Percentiles rank a stretch among this genome's conserved stretches.
Evolutionary conservation across 768 basidiomycete species (phyloP).

Genomic region (Suillus ampliporus): DNA sequence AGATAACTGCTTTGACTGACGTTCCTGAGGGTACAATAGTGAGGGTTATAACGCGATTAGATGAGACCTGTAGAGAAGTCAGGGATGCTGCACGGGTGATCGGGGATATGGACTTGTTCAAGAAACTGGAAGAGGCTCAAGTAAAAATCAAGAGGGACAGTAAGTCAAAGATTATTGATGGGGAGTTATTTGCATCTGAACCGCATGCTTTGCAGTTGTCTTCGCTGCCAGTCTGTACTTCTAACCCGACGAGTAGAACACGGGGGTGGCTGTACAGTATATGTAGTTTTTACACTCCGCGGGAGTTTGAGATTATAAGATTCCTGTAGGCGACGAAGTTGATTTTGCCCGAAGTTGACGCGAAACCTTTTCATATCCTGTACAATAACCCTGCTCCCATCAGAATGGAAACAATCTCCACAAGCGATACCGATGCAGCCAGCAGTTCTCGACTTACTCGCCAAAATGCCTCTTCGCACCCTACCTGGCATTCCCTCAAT

Average conservation of each 20-base stretch:
- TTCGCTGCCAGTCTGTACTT: conserved; percentile 91
- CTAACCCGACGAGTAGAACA: conserved; percentile 44
- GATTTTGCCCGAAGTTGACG: not conserved
- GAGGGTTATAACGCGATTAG: conserved; percentile 91
- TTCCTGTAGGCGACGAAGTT: not conserved
- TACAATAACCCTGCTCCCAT: not conserved
- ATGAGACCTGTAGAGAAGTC: conserved; percentile 97
- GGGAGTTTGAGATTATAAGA: not conserved
- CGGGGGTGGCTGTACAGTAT: not conserved
- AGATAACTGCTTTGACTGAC: conserved; percentile 92
- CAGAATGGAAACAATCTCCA: not conserved
- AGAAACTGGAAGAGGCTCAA: conserved; percentile 97
- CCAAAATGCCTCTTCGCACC: conserved; percentile 4
- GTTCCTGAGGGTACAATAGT: conserved; percentile 98
- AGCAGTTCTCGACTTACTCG: not conserved
- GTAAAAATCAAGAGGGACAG: conserved; percentile 95
- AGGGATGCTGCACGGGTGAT: conserved; percentile 97
- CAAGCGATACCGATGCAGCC: conserved; percentile 1
- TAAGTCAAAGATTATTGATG: conserved; percentile 49
- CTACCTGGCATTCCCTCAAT: conserved; percentile 3
- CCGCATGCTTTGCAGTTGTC: conserved; percentile 56
- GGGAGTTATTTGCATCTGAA: conserved; percentile 14
- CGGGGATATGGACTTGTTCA: conserved; percentile 93
- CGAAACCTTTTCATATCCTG: conserved; percentile 2
- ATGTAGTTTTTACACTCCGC: conserved; percentile 11